Conservation (phyloP, 2,329 filamentous ascomycete genomes). For the Diaporthe australafricana region DNA sequence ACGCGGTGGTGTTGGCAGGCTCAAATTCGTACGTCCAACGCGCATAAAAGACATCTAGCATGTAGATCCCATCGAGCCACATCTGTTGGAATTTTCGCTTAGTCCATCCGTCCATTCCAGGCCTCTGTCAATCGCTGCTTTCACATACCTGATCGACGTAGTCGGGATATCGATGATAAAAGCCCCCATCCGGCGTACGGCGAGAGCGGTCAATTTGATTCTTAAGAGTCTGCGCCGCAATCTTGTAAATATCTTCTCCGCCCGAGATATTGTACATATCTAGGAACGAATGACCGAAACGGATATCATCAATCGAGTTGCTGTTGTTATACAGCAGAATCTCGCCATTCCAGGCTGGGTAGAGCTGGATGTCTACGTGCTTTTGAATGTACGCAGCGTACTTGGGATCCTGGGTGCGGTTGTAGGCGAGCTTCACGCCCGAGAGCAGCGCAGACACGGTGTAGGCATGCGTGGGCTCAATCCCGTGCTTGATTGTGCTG, state of each 20-base stretch:
- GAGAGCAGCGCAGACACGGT: slow-evolving; percentile 11
- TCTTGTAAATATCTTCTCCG: slow-evolving; percentile 12
- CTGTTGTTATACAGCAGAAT: slow-evolving; percentile 21
- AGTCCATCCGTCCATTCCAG: slow-evolving; percentile 45
- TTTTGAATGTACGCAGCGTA: slow-evolving; percentile 3
- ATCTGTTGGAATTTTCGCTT: slow-evolving; percentile 55
- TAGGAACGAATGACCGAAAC: slow-evolving; percentile 7
- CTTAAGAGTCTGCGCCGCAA: neutral
- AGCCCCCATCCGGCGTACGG: neutral
- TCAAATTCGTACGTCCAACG: slow-evolving; percentile 42
- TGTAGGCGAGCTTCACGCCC: slow-evolving; percentile 2
- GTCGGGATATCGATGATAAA: slow-evolving; percentile 20
- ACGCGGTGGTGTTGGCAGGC: slow-evolving; percentile 41
- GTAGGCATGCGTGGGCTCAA: slow-evolving; percentile 18
- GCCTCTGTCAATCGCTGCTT: slow-evolving; percentile 34
- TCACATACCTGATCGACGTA: slow-evolving; percentile 2
- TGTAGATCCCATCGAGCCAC: slow-evolving; percentile 58
- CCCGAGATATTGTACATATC: slow-evolving; percentile 4
- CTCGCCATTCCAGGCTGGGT: neutral
- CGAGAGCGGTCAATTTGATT: slow-evolving; percentile 14
- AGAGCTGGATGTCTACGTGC: slow-evolving; percentile 1
- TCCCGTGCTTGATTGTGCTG: slow-evolving; percentile 9
- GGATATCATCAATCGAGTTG: slow-evolving; percentile 18
- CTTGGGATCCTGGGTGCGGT: slow-evolving; percentile 1
- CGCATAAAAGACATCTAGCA: slow-evolving; percentile 49